These are phyloP conservation scores for Omphalea diandra DNA, from an alignment of 441 rosid species.

Conservation along the genomic window DNA sequence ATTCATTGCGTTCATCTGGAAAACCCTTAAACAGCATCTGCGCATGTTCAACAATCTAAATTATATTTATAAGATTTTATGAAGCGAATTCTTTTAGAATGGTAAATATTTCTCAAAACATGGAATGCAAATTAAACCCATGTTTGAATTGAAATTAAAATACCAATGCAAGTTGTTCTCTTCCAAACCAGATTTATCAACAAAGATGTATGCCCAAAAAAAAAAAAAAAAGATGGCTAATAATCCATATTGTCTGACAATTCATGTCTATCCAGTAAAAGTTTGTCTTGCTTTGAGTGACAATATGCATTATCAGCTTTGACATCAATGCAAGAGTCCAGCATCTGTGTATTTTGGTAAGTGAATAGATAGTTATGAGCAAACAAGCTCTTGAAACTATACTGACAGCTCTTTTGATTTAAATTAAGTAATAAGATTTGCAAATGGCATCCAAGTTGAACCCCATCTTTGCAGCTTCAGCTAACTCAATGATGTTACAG, in stretches of 20 bases:
- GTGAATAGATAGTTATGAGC: not conserved
- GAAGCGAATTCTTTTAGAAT: not conserved
- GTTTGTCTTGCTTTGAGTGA: not conserved
- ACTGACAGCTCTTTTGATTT: not conserved
- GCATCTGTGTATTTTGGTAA: not conserved
- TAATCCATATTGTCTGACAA: not conserved
- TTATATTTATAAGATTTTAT: not conserved
- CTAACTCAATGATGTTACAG: not conserved
- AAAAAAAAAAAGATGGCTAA: not conserved
- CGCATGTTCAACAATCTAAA: slow-evolving; percentile 7
- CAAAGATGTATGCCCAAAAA: not conserved
- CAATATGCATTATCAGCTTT: not conserved
- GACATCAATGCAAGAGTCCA: not conserved
- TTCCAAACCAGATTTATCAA: not conserved
- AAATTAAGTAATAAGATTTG: too few relatives aligned
- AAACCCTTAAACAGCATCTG: slow-evolving; percentile 90
- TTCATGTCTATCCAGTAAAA: too few relatives aligned
- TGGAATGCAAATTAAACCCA: too few relatives aligned
- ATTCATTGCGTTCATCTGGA: slow-evolving; percentile 61
- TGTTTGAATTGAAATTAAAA: not conserved
- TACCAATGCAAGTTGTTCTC: not conserved
- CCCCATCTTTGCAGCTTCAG: not conserved
- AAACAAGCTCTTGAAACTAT: not conserved
- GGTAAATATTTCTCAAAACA: not conserved
- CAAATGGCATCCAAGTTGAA: not conserved